These are phyloP conservation scores for Fusarium sp. DNA, from an alignment of 2,329 filamentous ascomycete genomes.

Conservation along the genomic window DNA sequence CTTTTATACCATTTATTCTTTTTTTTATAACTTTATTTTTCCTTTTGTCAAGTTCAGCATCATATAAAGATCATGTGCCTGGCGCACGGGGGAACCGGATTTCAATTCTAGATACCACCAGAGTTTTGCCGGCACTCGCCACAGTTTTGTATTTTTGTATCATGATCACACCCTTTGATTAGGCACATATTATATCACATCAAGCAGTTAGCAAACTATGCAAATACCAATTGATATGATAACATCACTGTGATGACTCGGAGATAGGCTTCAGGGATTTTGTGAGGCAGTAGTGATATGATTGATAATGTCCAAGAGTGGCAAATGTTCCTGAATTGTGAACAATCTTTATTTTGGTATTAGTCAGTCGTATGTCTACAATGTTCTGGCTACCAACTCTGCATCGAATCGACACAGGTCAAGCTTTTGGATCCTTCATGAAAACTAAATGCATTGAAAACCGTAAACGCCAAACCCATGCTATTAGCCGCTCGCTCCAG, in stretches of 20 bases:
- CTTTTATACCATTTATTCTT: conserved; percentile 3
- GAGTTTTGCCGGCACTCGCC: conserved; percentile 31
- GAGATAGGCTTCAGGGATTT: background rate
- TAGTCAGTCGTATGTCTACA: background rate
- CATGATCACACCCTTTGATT: conserved; percentile 23
- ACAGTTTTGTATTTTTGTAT: conserved; percentile 27
- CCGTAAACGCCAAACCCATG: conserved; percentile 44
- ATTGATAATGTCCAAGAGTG: too few species aligned
- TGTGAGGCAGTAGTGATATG: background rate
- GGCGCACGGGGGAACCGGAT: conserved; percentile 27
- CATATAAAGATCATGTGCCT: conserved; percentile 35
- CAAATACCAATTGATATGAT: background rate
- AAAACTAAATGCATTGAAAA: conserved; percentile 13
- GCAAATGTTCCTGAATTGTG: too few species aligned
- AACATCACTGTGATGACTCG: background rate
- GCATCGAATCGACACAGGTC: conserved; percentile 5
- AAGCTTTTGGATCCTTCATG: conserved; percentile 3
- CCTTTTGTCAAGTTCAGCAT: conserved; percentile 23
- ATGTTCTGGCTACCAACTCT: background rate
- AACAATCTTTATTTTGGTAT: background rate
- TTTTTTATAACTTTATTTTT: conserved; percentile 18
- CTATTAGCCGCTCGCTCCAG: conserved; percentile 29
- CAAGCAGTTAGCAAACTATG: background rate
- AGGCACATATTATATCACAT: conserved; percentile 14
- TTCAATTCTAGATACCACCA: conserved; percentile 43